phyloP scores from a whole-genome alignment of 805 yeast genomes.

The Cyberlindnera subsufficiens region DNA sequence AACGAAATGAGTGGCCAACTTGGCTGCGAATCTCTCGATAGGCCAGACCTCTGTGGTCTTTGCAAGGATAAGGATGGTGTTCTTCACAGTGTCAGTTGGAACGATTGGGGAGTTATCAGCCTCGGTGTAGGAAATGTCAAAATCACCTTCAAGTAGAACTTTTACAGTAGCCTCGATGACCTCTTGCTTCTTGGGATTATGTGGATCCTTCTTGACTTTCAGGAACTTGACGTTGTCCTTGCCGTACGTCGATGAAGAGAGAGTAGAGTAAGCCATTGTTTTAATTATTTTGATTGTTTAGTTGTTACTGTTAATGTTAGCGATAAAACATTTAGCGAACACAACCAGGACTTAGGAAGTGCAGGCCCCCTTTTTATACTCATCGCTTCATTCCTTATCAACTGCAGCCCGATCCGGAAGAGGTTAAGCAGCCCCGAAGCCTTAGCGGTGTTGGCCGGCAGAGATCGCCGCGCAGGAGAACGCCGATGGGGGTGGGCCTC shows the following conservation, averaged over 20 bases:
- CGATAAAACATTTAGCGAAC: too few species aligned
- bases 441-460: constrained; percentile 1
- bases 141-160: constrained; percentile 69
- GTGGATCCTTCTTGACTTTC: constrained; percentile 76
- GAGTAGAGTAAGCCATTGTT: constrained; percentile 18
- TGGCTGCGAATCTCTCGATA: constrained; percentile 84
- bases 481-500: not conserved
- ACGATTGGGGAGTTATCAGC: constrained; percentile 89
- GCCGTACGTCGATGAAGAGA: constrained; percentile 66
- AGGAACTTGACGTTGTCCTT: constrained; percentile 90
- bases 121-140: constrained; percentile 75
- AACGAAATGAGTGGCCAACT: constrained; percentile 75
- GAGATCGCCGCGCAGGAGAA: not conserved
- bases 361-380: not conserved
- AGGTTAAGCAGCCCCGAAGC: not conserved
- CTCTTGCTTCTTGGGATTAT: constrained; percentile 69
- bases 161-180: constrained; percentile 81
- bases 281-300: too few species aligned
- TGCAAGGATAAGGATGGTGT: constrained; percentile 80
- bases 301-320: too few species aligned
- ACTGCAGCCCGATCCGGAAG: not conserved
- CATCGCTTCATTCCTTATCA: not conserved
- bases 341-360: too few species aligned
- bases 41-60: constrained; percentile 84
- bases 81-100: constrained; percentile 92